These are phyloP conservation scores for Camelina hispida DNA, from an alignment of 345 rosid genomes.

Conservation along the genomic window DNA sequence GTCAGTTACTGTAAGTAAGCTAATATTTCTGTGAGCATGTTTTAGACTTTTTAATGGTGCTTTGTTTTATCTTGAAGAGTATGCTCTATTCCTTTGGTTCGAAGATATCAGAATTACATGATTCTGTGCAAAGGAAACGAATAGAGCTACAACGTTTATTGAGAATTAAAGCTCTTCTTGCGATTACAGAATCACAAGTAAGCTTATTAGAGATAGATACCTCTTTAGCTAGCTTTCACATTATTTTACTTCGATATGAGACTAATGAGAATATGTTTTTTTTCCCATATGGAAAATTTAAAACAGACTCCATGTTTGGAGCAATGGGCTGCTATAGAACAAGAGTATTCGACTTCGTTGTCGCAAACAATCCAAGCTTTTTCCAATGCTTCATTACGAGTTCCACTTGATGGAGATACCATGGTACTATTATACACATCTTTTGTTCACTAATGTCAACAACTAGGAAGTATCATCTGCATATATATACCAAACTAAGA, in stretches of 20 bases:
- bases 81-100: conserved; percentile 53
- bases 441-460: background rate
- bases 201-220: conserved; percentile 19
- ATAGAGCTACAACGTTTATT: conserved; percentile 52
- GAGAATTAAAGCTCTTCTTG: conserved; percentile 46
- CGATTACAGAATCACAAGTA: conserved; percentile 67
- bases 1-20: conserved; percentile 36
- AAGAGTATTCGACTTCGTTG: conserved; percentile 54
- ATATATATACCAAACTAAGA: conserved; percentile 2
- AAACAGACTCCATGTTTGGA: conserved; percentile 71
- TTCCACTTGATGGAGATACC: conserved; percentile 61
- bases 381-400: conserved; percentile 55
- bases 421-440: conserved; percentile 54
- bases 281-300: background rate
- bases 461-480: background rate
- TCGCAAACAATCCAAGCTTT: conserved; percentile 66
- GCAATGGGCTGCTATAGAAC: conserved; percentile 59
- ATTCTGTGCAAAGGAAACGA: conserved; percentile 62
- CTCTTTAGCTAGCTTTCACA: background rate
- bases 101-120: conserved; percentile 56
- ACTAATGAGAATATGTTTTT: background rate
- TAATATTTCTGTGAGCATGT: background rate
- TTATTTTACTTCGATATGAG: background rate
- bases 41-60: background rate
- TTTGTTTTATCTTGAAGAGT: conserved; percentile 48